Evolutionary conservation across 2,329 filamentous ascomycete species (phyloP), one percentile per base, ranked within the genome.

Genomic region (Alternaria triticimaculans): DNA sequence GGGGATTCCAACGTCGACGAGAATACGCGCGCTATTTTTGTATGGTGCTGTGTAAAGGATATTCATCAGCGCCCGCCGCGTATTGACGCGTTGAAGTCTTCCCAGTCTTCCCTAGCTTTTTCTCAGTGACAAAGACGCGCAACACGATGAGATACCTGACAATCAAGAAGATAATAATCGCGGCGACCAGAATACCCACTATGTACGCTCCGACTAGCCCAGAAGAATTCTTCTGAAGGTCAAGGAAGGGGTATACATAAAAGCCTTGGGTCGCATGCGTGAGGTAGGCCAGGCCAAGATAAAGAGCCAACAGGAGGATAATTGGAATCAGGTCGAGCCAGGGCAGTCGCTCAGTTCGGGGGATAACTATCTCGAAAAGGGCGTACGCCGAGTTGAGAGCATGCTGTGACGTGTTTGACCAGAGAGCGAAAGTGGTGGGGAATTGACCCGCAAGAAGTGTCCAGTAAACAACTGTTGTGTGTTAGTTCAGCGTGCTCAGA

Each of bases 201-300:
- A 88, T 86, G 73, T 92, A 92, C 2, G 82, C 91, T 1, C 88
- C 87, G 4, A 94, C 88, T 7, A 84, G 80, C 0, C 84, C 86
- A 26, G 84, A 76, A 15, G 85, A 84, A 54, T 86, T 68, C 21
- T 63, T 79, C 18, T 77, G 74, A 6, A 80, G 76, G 76, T 97
- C 85, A n/a, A 97, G 86, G 80, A 97, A 97, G 62, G 73, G 77
- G 81, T 97, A 97, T 0, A 91, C 86, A 78, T 94, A 96, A 76
- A 90, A 92, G 3, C 87, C 87, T 77, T 93, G 84, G 0, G 89
- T 89, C 5, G 87, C 87, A 64, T 87, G 80, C 1, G 91, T 94
- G 21, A 96, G 71, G 78, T 92, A 96, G 1, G 92, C 92, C 15
- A 96, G 81, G 0, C 83, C 87, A 11, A 94, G 85, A 77, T 96